A percentile compares a stretch with the other conserved stretches of the same genome.
phyloP scores from a whole-genome alignment of 2,329 filamentous ascomycete genomes.

The Diaporthe australafricana region DNA sequence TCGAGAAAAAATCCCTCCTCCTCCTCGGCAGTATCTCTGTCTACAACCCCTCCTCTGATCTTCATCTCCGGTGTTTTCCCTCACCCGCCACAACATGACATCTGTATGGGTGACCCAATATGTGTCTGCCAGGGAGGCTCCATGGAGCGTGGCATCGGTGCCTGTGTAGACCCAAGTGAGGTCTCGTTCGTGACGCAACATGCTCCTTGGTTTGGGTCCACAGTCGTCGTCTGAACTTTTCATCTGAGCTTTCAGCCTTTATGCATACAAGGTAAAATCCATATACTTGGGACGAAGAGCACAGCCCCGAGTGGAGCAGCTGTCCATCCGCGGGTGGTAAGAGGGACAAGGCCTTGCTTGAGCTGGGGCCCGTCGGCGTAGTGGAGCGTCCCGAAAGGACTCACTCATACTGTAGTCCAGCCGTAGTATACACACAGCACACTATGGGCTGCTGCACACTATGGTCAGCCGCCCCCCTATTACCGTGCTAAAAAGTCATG shows the following conservation, averaged over 20 bases:
- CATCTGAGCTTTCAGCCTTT: constrained; percentile 16
- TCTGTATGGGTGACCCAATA: neutral
- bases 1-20: neutral
- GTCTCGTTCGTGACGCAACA: constrained; percentile 6
- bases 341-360: neutral
- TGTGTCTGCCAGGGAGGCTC: constrained; percentile 5
- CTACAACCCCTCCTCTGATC: constrained; percentile 8
- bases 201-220: neutral
- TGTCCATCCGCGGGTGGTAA: constrained; percentile 6
- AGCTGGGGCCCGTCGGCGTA: constrained; percentile 1
- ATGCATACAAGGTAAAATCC: constrained; percentile 24
- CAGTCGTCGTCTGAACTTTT: constrained; percentile 26
- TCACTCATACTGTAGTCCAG: neutral
- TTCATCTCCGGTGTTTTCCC: constrained; percentile 23
- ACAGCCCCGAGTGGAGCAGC: constrained; percentile 15
- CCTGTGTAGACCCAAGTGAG: constrained; percentile 14
- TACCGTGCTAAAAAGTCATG: neutral
- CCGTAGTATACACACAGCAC: neutral
- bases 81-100: constrained; percentile 12
- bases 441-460: neutral
- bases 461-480: neutral
- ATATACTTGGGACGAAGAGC: constrained; percentile 27
- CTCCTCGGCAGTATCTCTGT: neutral
- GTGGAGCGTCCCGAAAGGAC: neutral
- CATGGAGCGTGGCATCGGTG: constrained; percentile 6